phyloP scores from a whole-genome alignment of 192 early-diverging fungal genomes.

The Mortierella claussenii region DNA sequence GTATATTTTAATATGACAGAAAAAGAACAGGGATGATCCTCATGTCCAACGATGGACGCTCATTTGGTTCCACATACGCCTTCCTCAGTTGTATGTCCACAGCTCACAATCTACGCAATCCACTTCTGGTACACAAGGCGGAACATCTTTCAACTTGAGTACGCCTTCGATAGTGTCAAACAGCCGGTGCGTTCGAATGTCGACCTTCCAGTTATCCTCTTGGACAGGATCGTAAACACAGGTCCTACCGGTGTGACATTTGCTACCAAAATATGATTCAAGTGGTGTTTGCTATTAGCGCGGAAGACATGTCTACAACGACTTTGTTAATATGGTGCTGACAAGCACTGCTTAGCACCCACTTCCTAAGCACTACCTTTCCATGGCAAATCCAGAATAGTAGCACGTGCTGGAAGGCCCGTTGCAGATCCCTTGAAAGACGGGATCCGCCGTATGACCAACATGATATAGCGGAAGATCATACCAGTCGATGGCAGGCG shows the following conservation, averaged over 20 bases:
- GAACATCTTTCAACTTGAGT: constrained; percentile 57
- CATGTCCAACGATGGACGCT: too few species aligned
- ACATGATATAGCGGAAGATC: constrained; percentile 89
- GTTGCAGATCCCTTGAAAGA: constrained; percentile 87
- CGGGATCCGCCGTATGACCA: constrained; percentile 91
- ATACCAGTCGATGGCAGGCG: constrained; percentile 63
- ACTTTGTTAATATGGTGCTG: neutral
- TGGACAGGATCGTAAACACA: constrained; percentile 76
- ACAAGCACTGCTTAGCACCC: neutral
- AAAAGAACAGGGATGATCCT: too few species aligned
- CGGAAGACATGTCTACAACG: neutral
- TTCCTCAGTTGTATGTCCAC: constrained; percentile 70
- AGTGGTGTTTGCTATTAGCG: too few species aligned
- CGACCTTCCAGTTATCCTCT: constrained; percentile 71
- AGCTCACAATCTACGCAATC: constrained; percentile 83
- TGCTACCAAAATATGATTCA: too few species aligned
- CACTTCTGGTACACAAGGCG: constrained; percentile 58
- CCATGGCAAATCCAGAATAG: constrained; percentile 77
- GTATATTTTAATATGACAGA: too few species aligned
- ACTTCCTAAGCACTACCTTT: constrained; percentile 55
- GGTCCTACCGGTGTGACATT: constrained; percentile 63
- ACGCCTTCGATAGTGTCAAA: constrained; percentile 79
- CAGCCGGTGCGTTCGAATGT: constrained; percentile 85
- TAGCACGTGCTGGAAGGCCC: constrained; percentile 73
- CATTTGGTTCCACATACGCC: too few species aligned